Evolutionary conservation across 2,329 filamentous ascomycete genomes (phyloP).

Genomic region (Hypoxylon sp.): DNA sequence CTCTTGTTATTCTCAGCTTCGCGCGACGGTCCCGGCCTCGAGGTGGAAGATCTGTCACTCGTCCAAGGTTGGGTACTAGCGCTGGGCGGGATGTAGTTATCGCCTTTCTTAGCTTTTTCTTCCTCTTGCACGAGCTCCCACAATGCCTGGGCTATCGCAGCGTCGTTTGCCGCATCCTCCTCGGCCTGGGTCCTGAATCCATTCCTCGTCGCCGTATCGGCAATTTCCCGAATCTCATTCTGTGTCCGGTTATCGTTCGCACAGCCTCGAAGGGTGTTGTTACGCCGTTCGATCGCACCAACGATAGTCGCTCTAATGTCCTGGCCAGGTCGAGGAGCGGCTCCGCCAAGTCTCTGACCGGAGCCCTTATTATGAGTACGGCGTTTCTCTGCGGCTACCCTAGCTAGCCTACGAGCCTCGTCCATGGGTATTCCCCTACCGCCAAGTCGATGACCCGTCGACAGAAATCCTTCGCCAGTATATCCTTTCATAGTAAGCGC

Average conservation of each 20-base stretch:
- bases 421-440: slow-evolving; percentile 75
- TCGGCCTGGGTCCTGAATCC: slow-evolving; percentile 88
- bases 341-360: slow-evolving; percentile 81
- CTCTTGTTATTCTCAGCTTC: slow-evolving; percentile 1
- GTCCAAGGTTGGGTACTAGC: slow-evolving; percentile 63
- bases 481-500: slow-evolving; percentile 84
- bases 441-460: slow-evolving; percentile 80
- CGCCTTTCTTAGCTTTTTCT: slow-evolving; percentile 69
- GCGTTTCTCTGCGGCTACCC: slow-evolving; percentile 81
- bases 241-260: slow-evolving; percentile 78
- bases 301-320: slow-evolving; percentile 82
- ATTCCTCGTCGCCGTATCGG: slow-evolving; percentile 74
- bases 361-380: slow-evolving; percentile 71
- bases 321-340: slow-evolving; percentile 65
- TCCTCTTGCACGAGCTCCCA: slow-evolving; percentile 92
- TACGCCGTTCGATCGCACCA: slow-evolving; percentile 78
- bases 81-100: slow-evolving; percentile 65
- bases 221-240: slow-evolving; percentile 75
- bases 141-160: slow-evolving; percentile 86
- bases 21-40: slow-evolving; percentile 8
- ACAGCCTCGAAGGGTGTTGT: slow-evolving; percentile 79
- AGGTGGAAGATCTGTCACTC: slow-evolving; percentile 51
- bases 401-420: slow-evolving; percentile 82
- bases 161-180: slow-evolving; percentile 89
- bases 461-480: slow-evolving; percentile 90